Evolutionary conservation across 805 yeast species (phyloP), one percentile per base, ranked within the genome.

Genomic region (Priceomyces castillae): DNA sequence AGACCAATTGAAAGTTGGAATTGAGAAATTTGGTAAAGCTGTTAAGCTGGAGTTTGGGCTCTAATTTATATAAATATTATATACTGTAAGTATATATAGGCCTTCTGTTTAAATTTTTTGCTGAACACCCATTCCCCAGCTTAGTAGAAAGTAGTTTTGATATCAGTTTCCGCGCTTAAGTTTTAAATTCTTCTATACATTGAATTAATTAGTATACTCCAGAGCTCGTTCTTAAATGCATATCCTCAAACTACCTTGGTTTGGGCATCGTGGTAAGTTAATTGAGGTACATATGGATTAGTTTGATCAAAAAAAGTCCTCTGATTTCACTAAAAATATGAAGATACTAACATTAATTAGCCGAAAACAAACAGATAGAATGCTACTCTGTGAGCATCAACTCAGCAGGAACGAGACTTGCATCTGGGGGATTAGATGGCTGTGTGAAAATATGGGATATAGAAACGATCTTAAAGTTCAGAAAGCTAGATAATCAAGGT

Each of bases 401-500:
- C 48, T 80, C 88, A 0, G 95, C 89, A 65, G 96, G 96, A 1
- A 62, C 81, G 37, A 69, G 96, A 43, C 61, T 92, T 19, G 99
- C 97, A 1, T 84, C 97, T 1, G 99, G 98, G 14, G 99, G 98
- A 1, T 65, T 86, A 31, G 76, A 92, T 65, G 97, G 98, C 0
- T 89, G 88, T 53, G 89, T 94, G 35, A 78, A 92, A 49, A 85
- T 92, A 37, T 92, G 99, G 99, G 81, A 84, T 10, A 68, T 81
- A 6, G 75, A 71, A 4, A 77, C 84, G 9, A 71, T 85, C 7
- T 53, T 67, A 10, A 65, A 71, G 34, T 80, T 73, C 52, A 61
- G 64, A 14, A 42, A 41, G 37, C 41, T 36, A 28, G 40, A 41
- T 19, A 50, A 40, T 30, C 25, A 49, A 46, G 41, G 54, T 46